Conservation (phyloP, 2,329 filamentous ascomycete genomes). For the Cladophialophora chaetospira region DNA sequence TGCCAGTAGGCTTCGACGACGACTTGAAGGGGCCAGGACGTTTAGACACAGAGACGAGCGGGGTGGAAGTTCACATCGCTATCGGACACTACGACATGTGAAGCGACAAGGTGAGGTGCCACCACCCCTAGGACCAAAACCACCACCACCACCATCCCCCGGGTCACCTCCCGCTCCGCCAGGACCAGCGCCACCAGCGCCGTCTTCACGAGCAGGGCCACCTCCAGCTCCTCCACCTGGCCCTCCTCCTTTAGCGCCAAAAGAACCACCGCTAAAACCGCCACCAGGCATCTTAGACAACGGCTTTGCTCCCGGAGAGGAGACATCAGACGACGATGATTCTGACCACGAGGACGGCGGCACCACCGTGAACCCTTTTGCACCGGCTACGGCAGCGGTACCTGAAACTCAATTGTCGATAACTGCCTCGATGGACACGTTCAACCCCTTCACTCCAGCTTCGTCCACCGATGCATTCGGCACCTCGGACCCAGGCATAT, state of each 20-base stretch:
- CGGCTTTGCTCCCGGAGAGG: neutral
- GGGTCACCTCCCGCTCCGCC: no score
- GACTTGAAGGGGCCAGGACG: slow-evolving; percentile 2
- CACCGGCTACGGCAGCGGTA: neutral
- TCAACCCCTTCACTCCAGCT: neutral
- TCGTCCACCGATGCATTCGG: neutral
- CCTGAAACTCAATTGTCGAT: neutral
- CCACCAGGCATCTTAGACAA: neutral
- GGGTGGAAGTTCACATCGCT: neutral
- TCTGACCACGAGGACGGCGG: neutral
- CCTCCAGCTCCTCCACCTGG: neutral
- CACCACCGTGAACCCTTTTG: neutral
- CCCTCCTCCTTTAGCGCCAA: no score
- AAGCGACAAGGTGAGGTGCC: slow-evolving; percentile 2
- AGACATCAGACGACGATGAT: neutral
- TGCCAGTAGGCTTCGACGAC: neutral
- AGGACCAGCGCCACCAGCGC: no score
- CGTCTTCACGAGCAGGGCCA: no score
- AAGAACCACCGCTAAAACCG: neutral
- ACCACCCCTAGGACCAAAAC: neutral
- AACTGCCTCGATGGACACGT: neutral
- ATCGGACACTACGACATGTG: neutral
- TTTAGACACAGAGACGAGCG: neutral
- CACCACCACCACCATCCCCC: neutral
- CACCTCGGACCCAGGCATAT: neutral